Evolutionary conservation across 192 early-diverging fungal genomes (phyloP).

Genomic region (Backusella macrospora): DNA sequence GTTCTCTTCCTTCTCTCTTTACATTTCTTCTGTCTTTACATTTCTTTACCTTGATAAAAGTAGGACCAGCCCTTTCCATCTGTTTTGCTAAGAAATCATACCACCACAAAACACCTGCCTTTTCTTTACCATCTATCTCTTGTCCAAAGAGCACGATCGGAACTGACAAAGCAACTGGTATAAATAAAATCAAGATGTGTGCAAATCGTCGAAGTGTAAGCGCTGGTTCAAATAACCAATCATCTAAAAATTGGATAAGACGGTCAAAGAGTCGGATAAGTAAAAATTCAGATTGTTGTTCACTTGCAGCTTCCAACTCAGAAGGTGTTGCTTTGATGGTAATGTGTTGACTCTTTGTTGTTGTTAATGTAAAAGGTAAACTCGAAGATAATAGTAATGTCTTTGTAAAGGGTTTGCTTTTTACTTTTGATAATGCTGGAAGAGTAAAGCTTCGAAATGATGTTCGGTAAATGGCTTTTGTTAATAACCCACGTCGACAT

Average conservation of each 20-base stretch:
- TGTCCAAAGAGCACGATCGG: slow-evolving; percentile 64
- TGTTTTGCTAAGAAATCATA: slow-evolving; percentile 74
- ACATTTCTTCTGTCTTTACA: background rate
- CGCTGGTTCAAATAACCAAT: slow-evolving; percentile 57
- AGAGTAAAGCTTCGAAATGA: background rate
- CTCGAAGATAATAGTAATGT: background rate
- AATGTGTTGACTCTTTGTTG: background rate
- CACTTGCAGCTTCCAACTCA: slow-evolving; percentile 14
- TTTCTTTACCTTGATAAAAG: slow-evolving; percentile 33
- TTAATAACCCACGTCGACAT: background rate
- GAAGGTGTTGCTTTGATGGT: slow-evolving; percentile 10
- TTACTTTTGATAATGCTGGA: background rate
- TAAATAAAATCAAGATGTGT: slow-evolving; percentile 66
- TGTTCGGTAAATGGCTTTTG: background rate
- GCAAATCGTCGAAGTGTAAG: slow-evolving; percentile 58
- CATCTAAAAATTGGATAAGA: slow-evolving; percentile 44
- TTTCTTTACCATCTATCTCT: slow-evolving; percentile 49
- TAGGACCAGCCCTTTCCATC: slow-evolving; percentile 89
- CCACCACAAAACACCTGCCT: slow-evolving; percentile 80
- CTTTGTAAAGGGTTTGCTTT: background rate
- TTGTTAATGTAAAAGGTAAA: background rate
- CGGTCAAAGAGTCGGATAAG: background rate
- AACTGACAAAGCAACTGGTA: slow-evolving; percentile 64
- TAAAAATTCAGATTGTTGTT: background rate
- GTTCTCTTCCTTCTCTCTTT: background rate